A percentile compares a stretch with the other conserved stretches of the same genome.
Evolutionary conservation across 345 rosid species (phyloP).

Genomic region (Populus alba): DNA sequence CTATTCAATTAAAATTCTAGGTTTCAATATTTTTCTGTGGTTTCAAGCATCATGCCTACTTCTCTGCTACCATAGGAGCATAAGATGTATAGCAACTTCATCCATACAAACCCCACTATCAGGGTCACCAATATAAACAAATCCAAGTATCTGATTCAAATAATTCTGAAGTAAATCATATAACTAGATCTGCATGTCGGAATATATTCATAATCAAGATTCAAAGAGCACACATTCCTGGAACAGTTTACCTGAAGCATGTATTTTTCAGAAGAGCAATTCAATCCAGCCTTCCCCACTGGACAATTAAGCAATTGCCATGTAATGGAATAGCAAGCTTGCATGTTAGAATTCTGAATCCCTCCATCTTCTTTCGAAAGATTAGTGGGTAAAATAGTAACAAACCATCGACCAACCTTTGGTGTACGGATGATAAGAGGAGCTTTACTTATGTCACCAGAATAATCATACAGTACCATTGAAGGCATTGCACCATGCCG

Average conservation of each 20-base stretch:
- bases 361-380: slow-evolving; percentile 38
- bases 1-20: no score
- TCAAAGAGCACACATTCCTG: not conserved
- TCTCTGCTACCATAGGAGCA: no score
- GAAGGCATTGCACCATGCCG: slow-evolving; percentile 85
- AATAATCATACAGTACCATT: slow-evolving; percentile 58
- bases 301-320: slow-evolving; percentile 68
- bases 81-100: no score
- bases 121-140: no score
- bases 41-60: no score
- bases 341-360: slow-evolving; percentile 25
- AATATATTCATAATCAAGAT: not conserved
- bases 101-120: no score
- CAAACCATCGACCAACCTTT: slow-evolving; percentile 75
- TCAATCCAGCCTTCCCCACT: slow-evolving; percentile 71
- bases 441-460: slow-evolving; percentile 48
- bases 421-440: slow-evolving; percentile 67
- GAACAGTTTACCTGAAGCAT: slow-evolving; percentile 59
- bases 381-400: slow-evolving; percentile 52
- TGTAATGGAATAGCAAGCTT: slow-evolving; percentile 67
- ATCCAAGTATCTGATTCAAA: not conserved
- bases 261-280: slow-evolving; percentile 60
- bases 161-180: slow-evolving; percentile 4
- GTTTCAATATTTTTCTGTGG: no score
- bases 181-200: not conserved